Evolutionary conservation across 2,329 filamentous ascomycete genomes (phyloP), one percentile per base, ranked within the genome.

Genomic region (Cadophora gregata): DNA sequence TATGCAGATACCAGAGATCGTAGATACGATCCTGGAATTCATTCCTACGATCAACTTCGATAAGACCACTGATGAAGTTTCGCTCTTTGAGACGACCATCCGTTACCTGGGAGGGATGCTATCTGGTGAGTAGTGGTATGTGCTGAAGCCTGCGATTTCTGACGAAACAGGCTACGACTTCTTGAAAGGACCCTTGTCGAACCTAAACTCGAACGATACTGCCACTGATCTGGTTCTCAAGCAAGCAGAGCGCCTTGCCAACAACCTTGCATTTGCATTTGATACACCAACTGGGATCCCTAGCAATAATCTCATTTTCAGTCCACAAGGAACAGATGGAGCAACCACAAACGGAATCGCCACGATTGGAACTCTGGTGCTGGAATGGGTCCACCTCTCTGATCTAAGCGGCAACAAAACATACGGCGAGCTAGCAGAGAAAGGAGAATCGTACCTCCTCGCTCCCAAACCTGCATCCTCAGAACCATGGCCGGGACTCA

Each of bases 41-140:
- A 85, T 97, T 55, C 84, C 87, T 0, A 85, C 79, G 0, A 90
- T 96, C 74, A 82, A 96, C 78, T 97, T 92, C 75, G 84, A 84
- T 50, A 80, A 82, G 12, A 91, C 90, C 0, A 74, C 82, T 1
- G 58, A 67, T 9, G 79, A 82, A 10, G 88, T 97, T 59, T 95
- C 90, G 45, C 79, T 97, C 8, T 97, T 97, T 74, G 93, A 97
- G 79, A 96, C 93, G 0, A 97, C 92, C 0, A 97, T 97, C 75
- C 89, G 93, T 31, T 97, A 97, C 74, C 80, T 97, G 0, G 93
- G 87, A 10, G 93, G 93, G 19, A 83, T 97, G 73, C 76, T 97
- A 9, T 91, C 93, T 2, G 92, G 89, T 68, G 3, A 90, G 86
- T 25, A 21, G 36, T 33, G 70, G 9, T 50, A 62, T 51, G 71